Evolutionary conservation across 768 basidiomycete genomes (phyloP).

Genomic region (Boletus subparvulus): DNA sequence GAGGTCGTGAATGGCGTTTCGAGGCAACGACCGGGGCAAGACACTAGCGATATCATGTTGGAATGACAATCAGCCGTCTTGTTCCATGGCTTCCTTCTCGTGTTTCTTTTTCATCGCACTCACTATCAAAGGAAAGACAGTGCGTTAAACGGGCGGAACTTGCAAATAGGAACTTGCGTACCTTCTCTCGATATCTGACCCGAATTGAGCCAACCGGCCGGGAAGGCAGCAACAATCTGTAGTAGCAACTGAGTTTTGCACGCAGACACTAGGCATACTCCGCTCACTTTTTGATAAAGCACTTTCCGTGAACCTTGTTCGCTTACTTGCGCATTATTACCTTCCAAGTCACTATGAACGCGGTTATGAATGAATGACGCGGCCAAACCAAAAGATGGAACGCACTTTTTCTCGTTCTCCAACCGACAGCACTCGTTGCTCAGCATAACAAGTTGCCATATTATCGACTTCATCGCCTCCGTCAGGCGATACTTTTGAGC

Average conservation of each 20-base stretch:
- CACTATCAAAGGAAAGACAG: conserved; percentile 42
- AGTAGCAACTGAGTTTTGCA: background rate
- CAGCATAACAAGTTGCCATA: conserved; percentile 79
- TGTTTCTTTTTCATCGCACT: conserved; percentile 83
- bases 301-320: conserved; percentile 79
- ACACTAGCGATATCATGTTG: background rate
- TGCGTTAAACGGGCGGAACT: background rate
- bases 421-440: conserved; percentile 80
- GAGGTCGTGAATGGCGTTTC: background rate
- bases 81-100: conserved; percentile 70
- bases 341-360: conserved; percentile 53
- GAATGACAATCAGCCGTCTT: conserved; percentile 37
- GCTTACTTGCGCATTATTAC: conserved; percentile 67
- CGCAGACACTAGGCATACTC: background rate
- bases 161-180: conserved; percentile 33
- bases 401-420: conserved; percentile 63
- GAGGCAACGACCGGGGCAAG: background rate
- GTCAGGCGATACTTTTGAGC: conserved; percentile 76
- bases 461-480: conserved; percentile 73
- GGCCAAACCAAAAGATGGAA: background rate
- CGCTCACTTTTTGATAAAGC: conserved; percentile 71
- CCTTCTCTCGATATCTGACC: conserved; percentile 87
- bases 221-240: conserved; percentile 78
- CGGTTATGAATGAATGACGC: background rate
- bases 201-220: conserved; percentile 81